These are phyloP conservation scores for Silene conica DNA, from an alignment of 148 eudicot genomes.

Conservation along the genomic window DNA sequence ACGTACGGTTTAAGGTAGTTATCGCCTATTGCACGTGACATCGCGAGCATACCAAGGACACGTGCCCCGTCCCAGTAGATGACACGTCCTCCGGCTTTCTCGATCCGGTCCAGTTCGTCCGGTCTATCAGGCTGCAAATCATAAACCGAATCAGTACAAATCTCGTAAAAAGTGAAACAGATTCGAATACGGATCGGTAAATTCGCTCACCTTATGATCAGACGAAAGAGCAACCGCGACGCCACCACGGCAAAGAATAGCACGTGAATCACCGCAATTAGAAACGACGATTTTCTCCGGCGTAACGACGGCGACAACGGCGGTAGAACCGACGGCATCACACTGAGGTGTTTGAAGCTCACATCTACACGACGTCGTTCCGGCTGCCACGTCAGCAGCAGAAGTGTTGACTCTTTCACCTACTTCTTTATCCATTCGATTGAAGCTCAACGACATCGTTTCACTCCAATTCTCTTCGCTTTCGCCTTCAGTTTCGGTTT, in stretches of 20 bases:
- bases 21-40: constrained; percentile 93
- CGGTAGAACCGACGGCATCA: constrained; percentile 81
- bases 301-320: constrained; percentile 67
- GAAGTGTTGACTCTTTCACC: constrained; percentile 15
- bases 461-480: constrained; percentile 39
- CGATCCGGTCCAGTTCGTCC: constrained; percentile 62
- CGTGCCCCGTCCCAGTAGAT: constrained; percentile 82
- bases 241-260: constrained; percentile 67
- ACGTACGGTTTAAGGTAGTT: constrained; percentile 79
- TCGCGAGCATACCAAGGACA: constrained; percentile 74
- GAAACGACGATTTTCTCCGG: constrained; percentile 64
- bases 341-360: constrained; percentile 47
- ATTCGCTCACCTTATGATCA: constrained; percentile 61
- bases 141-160: neutral
- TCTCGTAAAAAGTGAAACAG: too few relatives aligned
- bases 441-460: constrained; percentile 43
- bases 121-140: constrained; percentile 67
- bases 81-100: constrained; percentile 74
- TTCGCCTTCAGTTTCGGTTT: too few relatives aligned
- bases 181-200: too few relatives aligned
- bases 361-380: constrained; percentile 38
- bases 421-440: constrained; percentile 51
- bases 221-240: constrained; percentile 51
- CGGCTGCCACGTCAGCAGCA: neutral
- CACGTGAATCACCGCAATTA: constrained; percentile 84